Evolutionary conservation across 1,284 basidiomycete genomes (phyloP).

Genomic region (Naganishia liquefaciens): DNA sequence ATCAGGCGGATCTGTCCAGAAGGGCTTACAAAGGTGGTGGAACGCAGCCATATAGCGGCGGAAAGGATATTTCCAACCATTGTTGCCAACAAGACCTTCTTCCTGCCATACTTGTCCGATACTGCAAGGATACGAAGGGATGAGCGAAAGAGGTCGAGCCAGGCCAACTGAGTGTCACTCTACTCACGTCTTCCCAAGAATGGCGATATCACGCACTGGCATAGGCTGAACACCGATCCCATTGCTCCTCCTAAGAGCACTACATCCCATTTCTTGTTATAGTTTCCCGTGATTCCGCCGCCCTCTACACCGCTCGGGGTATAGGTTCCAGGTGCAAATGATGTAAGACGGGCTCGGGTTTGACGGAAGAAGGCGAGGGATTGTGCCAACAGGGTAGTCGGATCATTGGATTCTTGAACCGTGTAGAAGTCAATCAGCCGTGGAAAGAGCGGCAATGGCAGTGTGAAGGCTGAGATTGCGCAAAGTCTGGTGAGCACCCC

Average conservation of each 20-base stretch:
- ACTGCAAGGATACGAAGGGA: slow-evolving; percentile 34
- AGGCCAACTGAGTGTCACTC: background rate
- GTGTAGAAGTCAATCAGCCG: slow-evolving; percentile 72
- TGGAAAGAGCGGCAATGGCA: slow-evolving; percentile 87
- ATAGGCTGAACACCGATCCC: slow-evolving; percentile 83
- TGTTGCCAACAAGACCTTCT: slow-evolving; percentile 71
- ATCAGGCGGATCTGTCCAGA: too few species aligned
- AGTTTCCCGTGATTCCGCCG: slow-evolving; percentile 68
- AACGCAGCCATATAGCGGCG: slow-evolving; percentile 81
- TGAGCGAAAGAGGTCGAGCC: background rate
- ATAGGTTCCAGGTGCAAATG: slow-evolving; percentile 61
- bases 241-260: slow-evolving; percentile 69
- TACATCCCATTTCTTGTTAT: slow-evolving; percentile 53
- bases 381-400: slow-evolving; percentile 66
- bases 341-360: slow-evolving; percentile 65
- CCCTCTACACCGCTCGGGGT: slow-evolving; percentile 19
- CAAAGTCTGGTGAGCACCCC: background rate
- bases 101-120: slow-evolving; percentile 78
- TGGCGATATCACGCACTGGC: slow-evolving; percentile 84
- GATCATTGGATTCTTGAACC: slow-evolving; percentile 41
- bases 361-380: slow-evolving; percentile 67
- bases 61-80: slow-evolving; percentile 91
- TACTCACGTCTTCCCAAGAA: slow-evolving; percentile 65
- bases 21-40: slow-evolving; percentile 66
- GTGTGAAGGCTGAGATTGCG: slow-evolving; percentile 71